These are phyloP conservation scores for Larix sibirica DNA, from an alignment of 83 land plant species.

Conservation along the genomic window DNA sequence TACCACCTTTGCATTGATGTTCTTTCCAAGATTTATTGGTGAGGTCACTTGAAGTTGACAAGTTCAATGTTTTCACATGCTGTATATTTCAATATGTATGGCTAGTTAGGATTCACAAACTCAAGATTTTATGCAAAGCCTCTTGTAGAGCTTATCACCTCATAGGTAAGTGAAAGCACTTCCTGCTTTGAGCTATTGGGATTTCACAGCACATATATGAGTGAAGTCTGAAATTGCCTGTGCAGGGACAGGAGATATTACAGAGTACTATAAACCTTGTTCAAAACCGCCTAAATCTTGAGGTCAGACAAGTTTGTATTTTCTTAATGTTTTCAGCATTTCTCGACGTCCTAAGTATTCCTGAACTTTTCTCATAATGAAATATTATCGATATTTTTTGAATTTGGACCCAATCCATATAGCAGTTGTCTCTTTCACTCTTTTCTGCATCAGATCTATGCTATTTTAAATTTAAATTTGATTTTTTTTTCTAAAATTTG, in stretches of 20 bases:
- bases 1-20: neutral
- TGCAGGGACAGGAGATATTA: constrained; percentile 93
- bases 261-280: constrained; percentile 99
- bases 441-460: too few species aligned
- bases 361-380: neutral
- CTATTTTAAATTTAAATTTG: too few species aligned
- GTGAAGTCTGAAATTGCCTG: neutral
- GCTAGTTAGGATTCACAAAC: constrained; percentile 93
- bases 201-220: neutral
- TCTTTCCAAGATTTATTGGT: neutral
- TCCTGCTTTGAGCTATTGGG: neutral
- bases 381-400: neutral
- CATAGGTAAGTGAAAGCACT: constrained; percentile 55
- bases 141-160: constrained; percentile 94
- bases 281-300: constrained; percentile 79
- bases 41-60: neutral
- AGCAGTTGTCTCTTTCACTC: neutral
- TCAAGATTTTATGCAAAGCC: constrained; percentile 99
- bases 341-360: neutral
- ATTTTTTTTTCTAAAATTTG: too few species aligned
- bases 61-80: neutral
- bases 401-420: neutral
- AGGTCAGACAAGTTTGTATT: constrained; percentile 45
- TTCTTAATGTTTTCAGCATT: neutral
- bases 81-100: constrained; percentile 82